Evolutionary conservation across 2,329 filamentous ascomycete genomes (phyloP), one percentile per base, ranked within the genome.

Genomic region (Penicillium italicum): DNA sequence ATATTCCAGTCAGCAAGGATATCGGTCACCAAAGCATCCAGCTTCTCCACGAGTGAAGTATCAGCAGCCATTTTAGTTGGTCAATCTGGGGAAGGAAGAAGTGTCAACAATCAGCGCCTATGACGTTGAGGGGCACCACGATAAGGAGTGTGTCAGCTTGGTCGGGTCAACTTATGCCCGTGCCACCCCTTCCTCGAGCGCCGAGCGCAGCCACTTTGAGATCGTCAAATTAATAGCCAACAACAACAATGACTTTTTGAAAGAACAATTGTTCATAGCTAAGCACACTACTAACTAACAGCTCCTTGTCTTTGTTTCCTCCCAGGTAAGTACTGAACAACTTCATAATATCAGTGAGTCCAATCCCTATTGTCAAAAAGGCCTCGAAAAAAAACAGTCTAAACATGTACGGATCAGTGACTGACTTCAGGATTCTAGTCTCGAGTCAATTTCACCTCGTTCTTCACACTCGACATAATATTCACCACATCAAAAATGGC

Each of bases 1-100:
- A 82, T 75, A 72, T 94, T 91, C 91, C 92, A 97, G 74, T 90
- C 87, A 36, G 85, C 82, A 53, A 95, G 77, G 50, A 93, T 75
- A 58, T 82, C 79, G 49, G 86, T 85, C 61, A 95, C 77, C 68
- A 84, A 79, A 65, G 84, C 79, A 76, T 97, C 91, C 64, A 95
- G 77, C 74, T 84, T 82, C 67, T 86, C 80, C 69, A 91, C 73
- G 44, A 86, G 55, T 59, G 79, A 79, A 65, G 85, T 80, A 49
- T 69, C 68, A 56, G 73, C 68, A 55, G 73, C 70, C 71, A 77
- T 77, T 57, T 49, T 68, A 53, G 46, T 24, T n/a, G n/a, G 45
- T 26, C 24, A 30, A 30, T 43, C 4, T 48, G 42, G 33, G 36
- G 42, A 33, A 33, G 11, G 40, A 46, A 36, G 41, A 48, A 45